Percentiles rank a stretch among this genome's conserved stretches.
Evolutionary conservation across 192 early-diverging fungal species (phyloP).

Genomic region (Fimicolochytrium jonesii): DNA sequence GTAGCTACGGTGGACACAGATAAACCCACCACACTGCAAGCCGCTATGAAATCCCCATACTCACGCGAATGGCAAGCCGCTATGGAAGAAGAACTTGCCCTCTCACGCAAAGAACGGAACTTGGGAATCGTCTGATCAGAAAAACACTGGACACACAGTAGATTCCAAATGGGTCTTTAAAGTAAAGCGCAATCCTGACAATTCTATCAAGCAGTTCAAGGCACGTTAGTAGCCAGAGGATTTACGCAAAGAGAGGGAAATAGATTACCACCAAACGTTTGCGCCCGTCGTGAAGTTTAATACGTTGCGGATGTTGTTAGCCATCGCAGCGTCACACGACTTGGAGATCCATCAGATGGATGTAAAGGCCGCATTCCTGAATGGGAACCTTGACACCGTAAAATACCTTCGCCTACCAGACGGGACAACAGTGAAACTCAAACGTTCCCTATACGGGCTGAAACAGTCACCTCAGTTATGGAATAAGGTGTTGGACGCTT

Average conservation of each 20-base stretch:
- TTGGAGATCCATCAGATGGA: slow-evolving; percentile 31
- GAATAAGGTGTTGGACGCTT: slow-evolving; percentile 7
- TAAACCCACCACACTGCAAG: too few species aligned
- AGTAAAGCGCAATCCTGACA: too few species aligned
- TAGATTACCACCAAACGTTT: slow-evolving; percentile 12
- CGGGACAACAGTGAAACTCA: slow-evolving; percentile 9
- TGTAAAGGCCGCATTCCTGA: slow-evolving; percentile 31
- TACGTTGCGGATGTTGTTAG: slow-evolving; percentile 14
- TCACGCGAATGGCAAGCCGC: too few species aligned
- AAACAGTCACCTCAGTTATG: slow-evolving; percentile 14
- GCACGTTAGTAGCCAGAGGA: background rate
- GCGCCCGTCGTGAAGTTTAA: slow-evolving; percentile 35
- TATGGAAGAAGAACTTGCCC: too few species aligned
- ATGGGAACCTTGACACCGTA: slow-evolving; percentile 20
- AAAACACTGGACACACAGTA: too few species aligned
- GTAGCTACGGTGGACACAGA: too few species aligned
- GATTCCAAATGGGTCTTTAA: too few species aligned
- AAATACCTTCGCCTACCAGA: slow-evolving; percentile 30
- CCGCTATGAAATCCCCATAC: too few species aligned
- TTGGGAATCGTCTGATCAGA: background rate
- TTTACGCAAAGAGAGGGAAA: background rate
- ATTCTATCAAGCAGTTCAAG: background rate
- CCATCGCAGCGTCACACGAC: slow-evolving; percentile 1
- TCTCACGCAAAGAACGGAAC: too few species aligned
- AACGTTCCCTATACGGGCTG: slow-evolving; percentile 3